Evolutionary conservation across 129 eudicot genomes (phyloP).

Genomic region (Pittosporum tobira): DNA sequence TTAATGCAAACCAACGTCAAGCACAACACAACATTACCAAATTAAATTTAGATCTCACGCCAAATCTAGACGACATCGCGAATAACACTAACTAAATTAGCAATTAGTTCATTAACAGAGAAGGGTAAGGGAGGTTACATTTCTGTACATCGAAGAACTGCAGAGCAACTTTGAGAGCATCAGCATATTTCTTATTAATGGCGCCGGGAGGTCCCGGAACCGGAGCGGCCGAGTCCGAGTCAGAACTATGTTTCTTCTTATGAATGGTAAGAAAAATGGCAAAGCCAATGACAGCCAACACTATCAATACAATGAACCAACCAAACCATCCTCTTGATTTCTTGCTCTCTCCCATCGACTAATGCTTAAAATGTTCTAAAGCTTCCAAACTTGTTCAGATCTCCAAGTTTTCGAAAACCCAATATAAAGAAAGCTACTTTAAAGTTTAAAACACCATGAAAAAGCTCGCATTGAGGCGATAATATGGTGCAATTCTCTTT

Average conservation of each 20-base stretch:
- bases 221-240: slow-evolving; percentile 14
- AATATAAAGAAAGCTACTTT: not conserved
- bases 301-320: slow-evolving; percentile 44
- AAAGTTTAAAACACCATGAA: not conserved
- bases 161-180: slow-evolving; percentile 66
- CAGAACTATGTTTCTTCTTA: slow-evolving; percentile 21
- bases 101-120: not conserved
- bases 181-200: slow-evolving; percentile 47
- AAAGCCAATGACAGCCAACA: slow-evolving; percentile 29
- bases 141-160: slow-evolving; percentile 84
- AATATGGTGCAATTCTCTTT: not conserved
- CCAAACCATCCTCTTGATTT: slow-evolving; percentile 47
- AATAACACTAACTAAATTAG: not conserved
- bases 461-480: not conserved
- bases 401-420: slow-evolving; percentile 6
- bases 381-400: not conserved
- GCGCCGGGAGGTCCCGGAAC: slow-evolving; percentile 83
- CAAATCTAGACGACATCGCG: not conserved
- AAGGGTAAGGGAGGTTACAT: slow-evolving; percentile 22
- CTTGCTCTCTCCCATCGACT: slow-evolving; percentile 26
- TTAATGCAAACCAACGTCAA: not conserved
- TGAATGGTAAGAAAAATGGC: slow-evolving; percentile 32
- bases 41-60: not conserved
- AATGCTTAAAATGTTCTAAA: not conserved
- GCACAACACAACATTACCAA: not conserved